Percentiles rank a stretch among this genome's conserved stretches.
These are phyloP conservation scores for Didymella keratinophila DNA, from an alignment of 2,329 filamentous ascomycete species.

Conservation along the genomic window DNA sequence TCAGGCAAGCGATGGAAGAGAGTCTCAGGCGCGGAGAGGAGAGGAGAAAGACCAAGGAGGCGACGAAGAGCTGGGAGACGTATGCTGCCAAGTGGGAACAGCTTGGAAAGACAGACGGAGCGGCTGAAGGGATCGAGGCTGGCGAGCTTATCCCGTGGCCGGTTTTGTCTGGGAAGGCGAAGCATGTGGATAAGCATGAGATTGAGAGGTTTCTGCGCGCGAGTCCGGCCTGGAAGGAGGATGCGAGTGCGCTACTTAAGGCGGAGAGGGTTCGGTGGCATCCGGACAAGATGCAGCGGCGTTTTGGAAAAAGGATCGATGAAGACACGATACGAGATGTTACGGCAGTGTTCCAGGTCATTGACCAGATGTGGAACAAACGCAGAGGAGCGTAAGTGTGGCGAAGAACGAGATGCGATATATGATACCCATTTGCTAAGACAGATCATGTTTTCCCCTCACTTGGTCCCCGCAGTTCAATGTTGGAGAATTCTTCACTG, in stretches of 20 bases:
- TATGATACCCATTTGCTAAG: too few species aligned
- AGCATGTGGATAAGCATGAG: slow-evolving; percentile 64
- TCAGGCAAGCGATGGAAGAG: slow-evolving; percentile 72
- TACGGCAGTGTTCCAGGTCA: slow-evolving; percentile 89
- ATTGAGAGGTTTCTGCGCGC: slow-evolving; percentile 75
- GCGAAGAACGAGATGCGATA: too few species aligned
- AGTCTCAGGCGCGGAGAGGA: slow-evolving; percentile 73
- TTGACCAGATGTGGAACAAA: slow-evolving; percentile 78
- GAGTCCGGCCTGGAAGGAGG: slow-evolving; percentile 53
- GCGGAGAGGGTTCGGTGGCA: slow-evolving; percentile 92
- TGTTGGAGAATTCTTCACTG: too few species aligned
- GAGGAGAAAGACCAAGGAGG: slow-evolving; percentile 63
- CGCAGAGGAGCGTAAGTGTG: too few species aligned
- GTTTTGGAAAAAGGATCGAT: slow-evolving; percentile 76
- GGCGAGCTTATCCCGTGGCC: slow-evolving; percentile 73
- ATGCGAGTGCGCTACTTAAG: slow-evolving; percentile 68
- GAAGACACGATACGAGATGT: slow-evolving; percentile 76
- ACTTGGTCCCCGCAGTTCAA: too few species aligned
- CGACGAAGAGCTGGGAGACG: slow-evolving; percentile 67
- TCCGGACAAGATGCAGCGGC: slow-evolving; percentile 96
- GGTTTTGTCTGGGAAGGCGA: slow-evolving; percentile 66
- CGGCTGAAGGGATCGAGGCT: slow-evolving; percentile 24
- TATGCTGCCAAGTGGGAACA: slow-evolving; percentile 72
- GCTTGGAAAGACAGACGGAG: slow-evolving; percentile 44
- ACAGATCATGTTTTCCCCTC: too few species aligned